Evolutionary conservation across 805 yeast species (phyloP), one percentile per base, ranked within the genome.

Genomic region (Ogataea populi-albae): DNA sequence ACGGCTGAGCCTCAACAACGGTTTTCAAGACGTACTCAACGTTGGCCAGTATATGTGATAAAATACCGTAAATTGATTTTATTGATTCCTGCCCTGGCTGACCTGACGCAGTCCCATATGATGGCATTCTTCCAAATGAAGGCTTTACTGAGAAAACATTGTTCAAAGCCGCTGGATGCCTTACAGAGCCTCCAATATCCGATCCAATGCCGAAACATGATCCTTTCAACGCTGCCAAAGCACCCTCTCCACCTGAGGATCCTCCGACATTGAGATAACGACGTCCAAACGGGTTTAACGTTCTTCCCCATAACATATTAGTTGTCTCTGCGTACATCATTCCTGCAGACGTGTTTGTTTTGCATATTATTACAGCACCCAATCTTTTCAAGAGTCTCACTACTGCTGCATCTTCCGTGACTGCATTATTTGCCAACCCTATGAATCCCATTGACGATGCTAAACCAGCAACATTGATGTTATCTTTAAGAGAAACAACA

Each of bases 171-270:
- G 81, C 73, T 1, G 86, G 85, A 12, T 68, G 67, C 35, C 86
- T 62, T 30, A 79, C 71, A 27, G 51, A 45, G 18, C 65, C 66
- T 16, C 55, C 45, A 52, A 67, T 43, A 34, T 65, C 68, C 30
- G 58, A 72, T 9, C 85, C 84, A 32, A 77, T 61, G 2, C 83
- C 87, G 25, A 77, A 45, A 3, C 72, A 68, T 10, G 81, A 70
- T 6, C 79, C 84, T 30, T 70, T 69, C 52, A 73, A 65, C 1
- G 72, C 79, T 25, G 76, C 66, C 32, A 75, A 50, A 0, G 83
- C 72, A 35, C 81, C 80, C 52, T 78, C 85, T 33, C 86, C 86
- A 17, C 81, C 78, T 2, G 82, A 74, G 1, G 80, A 73, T 10
- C 86, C 86, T 36, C 85, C 85, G 2, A 76, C 68, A 7, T 79